Conservation (phyloP, 805 yeast genomes). For the Starmerella asiatica region DNA sequence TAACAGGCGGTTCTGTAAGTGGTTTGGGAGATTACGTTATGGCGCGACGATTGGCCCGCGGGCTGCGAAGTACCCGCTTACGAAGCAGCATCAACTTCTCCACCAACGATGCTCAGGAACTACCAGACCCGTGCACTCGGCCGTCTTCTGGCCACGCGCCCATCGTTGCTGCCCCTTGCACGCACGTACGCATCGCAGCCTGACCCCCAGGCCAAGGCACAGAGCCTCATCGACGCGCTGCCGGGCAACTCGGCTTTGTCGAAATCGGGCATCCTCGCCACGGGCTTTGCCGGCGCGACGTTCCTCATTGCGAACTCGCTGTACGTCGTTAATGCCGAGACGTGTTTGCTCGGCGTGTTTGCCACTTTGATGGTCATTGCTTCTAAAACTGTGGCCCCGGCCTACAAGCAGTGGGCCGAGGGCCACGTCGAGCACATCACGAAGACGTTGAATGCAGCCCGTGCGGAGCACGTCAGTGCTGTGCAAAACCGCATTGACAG, state of each 20-base stretch:
- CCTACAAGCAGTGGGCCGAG: constrained; percentile 88
- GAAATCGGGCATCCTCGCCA: constrained; percentile 90
- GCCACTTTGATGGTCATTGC: constrained; percentile 58
- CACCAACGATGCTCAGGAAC: background rate
- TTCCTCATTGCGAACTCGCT: constrained; percentile 91
- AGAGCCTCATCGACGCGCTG: constrained; percentile 74
- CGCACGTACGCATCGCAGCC: constrained; percentile 27
- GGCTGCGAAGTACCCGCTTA: too few species aligned
- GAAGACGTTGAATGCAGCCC: constrained; percentile 71
- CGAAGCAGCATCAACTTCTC: too few species aligned
- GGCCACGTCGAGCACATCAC: constrained; percentile 70
- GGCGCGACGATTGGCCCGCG: too few species aligned
- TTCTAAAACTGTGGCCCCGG: constrained; percentile 84
- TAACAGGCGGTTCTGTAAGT: too few species aligned
- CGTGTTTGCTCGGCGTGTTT: constrained; percentile 71
- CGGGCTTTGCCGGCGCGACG: constrained; percentile 84
- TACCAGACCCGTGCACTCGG: constrained; percentile 16
- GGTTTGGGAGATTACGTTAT: too few species aligned
- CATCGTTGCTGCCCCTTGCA: constrained; percentile 8
- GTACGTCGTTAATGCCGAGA: constrained; percentile 87
- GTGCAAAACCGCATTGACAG: constrained; percentile 83
- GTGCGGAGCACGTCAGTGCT: constrained; percentile 80
- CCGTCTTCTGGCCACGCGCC: constrained; percentile 8
- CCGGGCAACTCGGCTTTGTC: constrained; percentile 83
- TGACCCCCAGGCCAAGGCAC: constrained; percentile 45